Conservation (phyloP, 345 rosid genomes). For the Salix koriyanagi region DNA sequence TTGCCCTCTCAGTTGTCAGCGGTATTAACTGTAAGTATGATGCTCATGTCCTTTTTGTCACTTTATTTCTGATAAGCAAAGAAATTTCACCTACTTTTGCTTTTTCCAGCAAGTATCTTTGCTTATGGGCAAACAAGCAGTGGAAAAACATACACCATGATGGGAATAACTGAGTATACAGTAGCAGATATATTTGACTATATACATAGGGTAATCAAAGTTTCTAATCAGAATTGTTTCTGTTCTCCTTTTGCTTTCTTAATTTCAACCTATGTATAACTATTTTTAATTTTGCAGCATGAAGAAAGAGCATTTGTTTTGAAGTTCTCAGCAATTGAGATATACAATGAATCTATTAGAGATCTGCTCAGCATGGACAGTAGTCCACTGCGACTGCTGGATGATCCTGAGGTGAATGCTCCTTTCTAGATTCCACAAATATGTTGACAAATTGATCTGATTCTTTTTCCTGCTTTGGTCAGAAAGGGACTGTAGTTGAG, state of each 20-base stretch:
- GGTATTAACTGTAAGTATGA: conserved; percentile 80
- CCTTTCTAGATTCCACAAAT: background rate
- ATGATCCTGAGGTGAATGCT: conserved; percentile 81
- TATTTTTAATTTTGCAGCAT: conserved; percentile 47
- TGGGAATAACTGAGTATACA: conserved; percentile 80
- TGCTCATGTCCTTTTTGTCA: background rate
- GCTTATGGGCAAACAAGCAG: conserved; percentile 99
- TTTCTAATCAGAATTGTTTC: conserved; percentile 14
- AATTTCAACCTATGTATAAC: background rate
- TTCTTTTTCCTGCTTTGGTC: conserved; percentile 18
- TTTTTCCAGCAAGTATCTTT: conserved; percentile 75
- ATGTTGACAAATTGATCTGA: conserved; percentile 15
- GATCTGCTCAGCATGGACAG: conserved; percentile 75
- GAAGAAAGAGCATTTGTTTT: conserved; percentile 89
- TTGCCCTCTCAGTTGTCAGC: conserved; percentile 82
- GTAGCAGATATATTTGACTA: conserved; percentile 90
- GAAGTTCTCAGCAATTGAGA: conserved; percentile 95
- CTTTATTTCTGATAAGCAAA: background rate
- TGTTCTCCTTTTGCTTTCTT: conserved; percentile 1
- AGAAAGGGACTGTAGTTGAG: conserved; percentile 90
- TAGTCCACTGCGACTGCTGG: conserved; percentile 78
- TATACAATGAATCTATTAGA: conserved; percentile 88
- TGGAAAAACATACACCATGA: conserved; percentile 98
- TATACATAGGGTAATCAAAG: conserved; percentile 54
- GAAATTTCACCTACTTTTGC: background rate